phyloP scores from a whole-genome alignment of 768 basidiomycete species.

The Suillus cothurnatus region DNA sequence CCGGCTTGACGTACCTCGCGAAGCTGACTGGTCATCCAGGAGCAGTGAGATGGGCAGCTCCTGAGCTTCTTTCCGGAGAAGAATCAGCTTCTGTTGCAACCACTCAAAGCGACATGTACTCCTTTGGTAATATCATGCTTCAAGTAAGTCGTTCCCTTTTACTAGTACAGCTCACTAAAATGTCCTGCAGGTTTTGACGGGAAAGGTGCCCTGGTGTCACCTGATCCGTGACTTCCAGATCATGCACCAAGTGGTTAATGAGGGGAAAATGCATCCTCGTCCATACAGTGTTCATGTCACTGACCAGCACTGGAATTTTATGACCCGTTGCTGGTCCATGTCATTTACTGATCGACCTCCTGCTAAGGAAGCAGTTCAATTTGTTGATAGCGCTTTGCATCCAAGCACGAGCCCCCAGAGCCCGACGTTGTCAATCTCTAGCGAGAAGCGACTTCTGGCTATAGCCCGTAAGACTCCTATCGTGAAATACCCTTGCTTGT shows the following conservation, averaged over 20 bases:
- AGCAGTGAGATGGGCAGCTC: not conserved
- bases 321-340: not conserved
- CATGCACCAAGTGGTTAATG: not conserved
- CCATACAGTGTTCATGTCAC: not conserved
- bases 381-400: too few relatives aligned
- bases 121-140: not conserved
- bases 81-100: not conserved
- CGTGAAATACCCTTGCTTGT: not conserved
- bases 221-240: not conserved
- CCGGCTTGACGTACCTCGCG: not conserved
- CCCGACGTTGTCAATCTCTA: slow-evolving; percentile 46
- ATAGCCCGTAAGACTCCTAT: slow-evolving; percentile 31
- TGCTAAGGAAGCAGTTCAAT: too few relatives aligned
- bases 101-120: not conserved
- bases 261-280: not conserved
- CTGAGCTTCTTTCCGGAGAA: not conserved
- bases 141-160: not conserved
- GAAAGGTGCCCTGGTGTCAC: not conserved
- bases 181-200: not conserved
- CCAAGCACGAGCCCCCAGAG: slow-evolving; percentile 46
- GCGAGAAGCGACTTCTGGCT: slow-evolving; percentile 36
- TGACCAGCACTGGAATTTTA: not conserved
- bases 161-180: not conserved
- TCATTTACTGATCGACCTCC: not conserved
- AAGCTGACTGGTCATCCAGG: not conserved